phyloP scores from a whole-genome alignment of 2,329 filamentous ascomycete species.

The Colletotrichum lupini region DNA sequence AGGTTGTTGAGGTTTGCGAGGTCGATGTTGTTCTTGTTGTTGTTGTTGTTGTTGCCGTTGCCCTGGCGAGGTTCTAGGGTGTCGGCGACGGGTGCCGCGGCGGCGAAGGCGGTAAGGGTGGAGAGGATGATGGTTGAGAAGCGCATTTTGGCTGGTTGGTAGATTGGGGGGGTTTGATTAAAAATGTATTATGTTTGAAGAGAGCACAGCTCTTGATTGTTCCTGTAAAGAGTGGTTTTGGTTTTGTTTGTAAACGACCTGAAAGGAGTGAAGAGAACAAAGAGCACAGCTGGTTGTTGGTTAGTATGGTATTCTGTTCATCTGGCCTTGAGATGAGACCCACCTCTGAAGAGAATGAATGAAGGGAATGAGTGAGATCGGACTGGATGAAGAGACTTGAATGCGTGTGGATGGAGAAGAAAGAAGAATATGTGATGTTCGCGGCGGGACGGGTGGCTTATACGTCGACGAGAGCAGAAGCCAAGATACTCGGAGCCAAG shows the following conservation, averaged over 20 bases:
- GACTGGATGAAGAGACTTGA: slow-evolving; percentile 39
- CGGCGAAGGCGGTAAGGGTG: slow-evolving; percentile 56
- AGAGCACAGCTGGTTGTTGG: slow-evolving; percentile 57
- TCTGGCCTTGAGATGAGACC: slow-evolving; percentile 33
- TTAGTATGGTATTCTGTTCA: slow-evolving; percentile 34
- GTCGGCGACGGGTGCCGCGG: slow-evolving; percentile 55
- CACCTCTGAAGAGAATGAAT: slow-evolving; percentile 61
- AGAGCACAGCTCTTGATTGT: slow-evolving; percentile 59
- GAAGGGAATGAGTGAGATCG: slow-evolving; percentile 51
- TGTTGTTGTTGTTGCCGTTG: slow-evolving; percentile 49
- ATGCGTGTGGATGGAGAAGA: slow-evolving; percentile 44
- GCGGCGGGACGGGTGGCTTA: slow-evolving; percentile 46
- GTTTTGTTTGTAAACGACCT: slow-evolving; percentile 34
- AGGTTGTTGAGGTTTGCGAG: slow-evolving; percentile 53
- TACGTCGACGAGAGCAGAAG: slow-evolving; percentile 43
- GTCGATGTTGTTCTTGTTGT: slow-evolving; percentile 52
- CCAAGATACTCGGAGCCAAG: not conserved
- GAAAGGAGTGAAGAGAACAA: slow-evolving; percentile 57
- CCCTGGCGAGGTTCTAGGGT: slow-evolving; percentile 54
- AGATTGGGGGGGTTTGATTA: slow-evolving; percentile 42
- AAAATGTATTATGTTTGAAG: slow-evolving; percentile 41
- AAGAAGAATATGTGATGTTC: slow-evolving; percentile 37
- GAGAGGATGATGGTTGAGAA: slow-evolving; percentile 56
- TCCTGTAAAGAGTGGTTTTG: slow-evolving; percentile 42
- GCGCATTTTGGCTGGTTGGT: slow-evolving; percentile 59